Percentiles rank a stretch among this genome's conserved stretches.
These are phyloP conservation scores for Diutina mesorugosa DNA, from an alignment of 1,139 yeast species.

Conservation along the genomic window DNA sequence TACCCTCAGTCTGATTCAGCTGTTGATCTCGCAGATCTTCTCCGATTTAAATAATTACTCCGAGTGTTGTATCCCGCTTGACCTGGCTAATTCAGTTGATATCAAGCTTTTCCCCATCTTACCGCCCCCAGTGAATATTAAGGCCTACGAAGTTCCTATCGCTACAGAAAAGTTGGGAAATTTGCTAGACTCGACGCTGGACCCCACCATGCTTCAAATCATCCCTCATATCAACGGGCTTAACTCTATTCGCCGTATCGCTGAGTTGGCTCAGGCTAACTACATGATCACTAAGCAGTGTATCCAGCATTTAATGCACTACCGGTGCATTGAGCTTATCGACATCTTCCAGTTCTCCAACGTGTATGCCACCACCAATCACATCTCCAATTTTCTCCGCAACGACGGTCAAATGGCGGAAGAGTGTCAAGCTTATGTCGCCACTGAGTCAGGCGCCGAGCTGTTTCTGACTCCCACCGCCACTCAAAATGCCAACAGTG, in stretches of 20 bases:
- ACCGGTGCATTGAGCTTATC: conserved; percentile 67
- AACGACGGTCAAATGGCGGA: conserved; percentile 50
- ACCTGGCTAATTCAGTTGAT: conserved; percentile 80
- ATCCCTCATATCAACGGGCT: conserved; percentile 81
- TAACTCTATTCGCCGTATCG: conserved; percentile 66
- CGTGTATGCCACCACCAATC: conserved; percentile 81
- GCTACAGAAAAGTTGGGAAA: conserved; percentile 61
- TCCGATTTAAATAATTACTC: conserved; percentile 92
- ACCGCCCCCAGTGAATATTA: conserved; percentile 70
- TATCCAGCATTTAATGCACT: conserved; percentile 83
- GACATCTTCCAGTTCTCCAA: conserved; percentile 86
- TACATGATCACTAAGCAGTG: conserved; percentile 71
- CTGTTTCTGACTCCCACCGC: neutral
- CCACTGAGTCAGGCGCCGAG: neutral
- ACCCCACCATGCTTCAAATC: conserved; percentile 86
- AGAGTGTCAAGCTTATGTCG: conserved; percentile 70
- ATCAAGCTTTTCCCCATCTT: conserved; percentile 80
- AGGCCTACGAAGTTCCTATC: conserved; percentile 77
- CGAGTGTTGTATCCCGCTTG: conserved; percentile 90
- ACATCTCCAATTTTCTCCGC: conserved; percentile 53
- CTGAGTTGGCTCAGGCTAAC: conserved; percentile 74
- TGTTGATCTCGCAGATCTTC: conserved; percentile 74
- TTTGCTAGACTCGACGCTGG: conserved; percentile 88
- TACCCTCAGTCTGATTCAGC: conserved; percentile 52
- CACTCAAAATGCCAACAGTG: neutral